phyloP scores from a whole-genome alignment of 257 asterid species.

The Sherardia arvensis region DNA sequence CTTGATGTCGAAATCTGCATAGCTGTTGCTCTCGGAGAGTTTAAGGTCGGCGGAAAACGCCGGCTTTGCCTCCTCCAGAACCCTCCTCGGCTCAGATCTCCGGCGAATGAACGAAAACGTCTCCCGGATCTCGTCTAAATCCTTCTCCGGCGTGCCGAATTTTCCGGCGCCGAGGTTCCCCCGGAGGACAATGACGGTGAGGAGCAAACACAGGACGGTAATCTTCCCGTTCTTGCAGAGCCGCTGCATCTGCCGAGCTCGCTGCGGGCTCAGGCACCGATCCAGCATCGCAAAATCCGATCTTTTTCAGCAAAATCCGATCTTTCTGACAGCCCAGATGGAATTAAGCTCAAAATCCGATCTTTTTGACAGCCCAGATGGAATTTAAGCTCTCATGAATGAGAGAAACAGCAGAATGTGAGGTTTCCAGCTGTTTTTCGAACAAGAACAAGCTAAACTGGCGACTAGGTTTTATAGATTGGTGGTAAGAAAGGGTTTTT shows the following conservation, averaged over 20 bases:
- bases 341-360: background rate
- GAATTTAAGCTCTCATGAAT: background rate
- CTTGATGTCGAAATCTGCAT: conserved; percentile 46
- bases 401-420: too few relatives aligned
- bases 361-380: background rate
- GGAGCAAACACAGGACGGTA: conserved; percentile 60
- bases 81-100: conserved; percentile 74
- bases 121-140: conserved; percentile 68
- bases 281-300: conserved; percentile 39
- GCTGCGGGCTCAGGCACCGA: conserved; percentile 47
- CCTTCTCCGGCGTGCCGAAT: conserved; percentile 85
- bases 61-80: conserved; percentile 38
- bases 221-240: conserved; percentile 51
- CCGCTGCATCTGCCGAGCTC: conserved; percentile 55
- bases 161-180: conserved; percentile 78
- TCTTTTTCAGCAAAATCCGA: background rate
- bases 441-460: too few relatives aligned
- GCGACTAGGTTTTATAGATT: conserved; percentile 1
- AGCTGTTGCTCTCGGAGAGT: conserved; percentile 26
- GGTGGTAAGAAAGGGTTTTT: background rate
- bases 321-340: background rate
- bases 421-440: background rate
- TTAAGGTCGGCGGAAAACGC: background rate
- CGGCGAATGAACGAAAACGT: conserved; percentile 59
- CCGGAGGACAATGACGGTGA: conserved; percentile 61